Percentiles rank a stretch among this genome's conserved stretches.
Conservation (phyloP, 768 basidiomycete species). For the Cystofilobasidium macerans region DNA sequence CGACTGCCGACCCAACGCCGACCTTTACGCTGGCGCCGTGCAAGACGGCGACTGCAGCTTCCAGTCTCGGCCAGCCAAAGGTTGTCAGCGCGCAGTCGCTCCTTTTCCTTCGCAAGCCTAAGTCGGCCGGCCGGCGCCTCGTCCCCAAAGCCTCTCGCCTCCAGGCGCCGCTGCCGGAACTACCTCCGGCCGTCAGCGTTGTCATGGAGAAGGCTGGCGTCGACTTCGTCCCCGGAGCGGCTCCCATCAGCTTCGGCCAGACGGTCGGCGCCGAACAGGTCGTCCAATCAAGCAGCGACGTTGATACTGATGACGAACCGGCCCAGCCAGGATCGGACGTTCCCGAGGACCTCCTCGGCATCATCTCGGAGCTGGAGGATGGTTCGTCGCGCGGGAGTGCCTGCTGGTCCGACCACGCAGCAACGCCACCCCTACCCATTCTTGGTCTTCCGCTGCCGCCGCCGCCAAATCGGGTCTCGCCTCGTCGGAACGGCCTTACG, state of each 20-base stretch:
- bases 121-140: not conserved
- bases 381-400: not conserved
- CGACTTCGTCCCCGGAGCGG: not conserved
- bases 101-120: not conserved
- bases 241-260: slow-evolving; percentile 3
- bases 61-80: not conserved
- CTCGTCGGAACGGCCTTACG: slow-evolving; percentile 5
- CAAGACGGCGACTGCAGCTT: not conserved
- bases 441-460: not conserved
- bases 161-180: not conserved
- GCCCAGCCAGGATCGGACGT: not conserved
- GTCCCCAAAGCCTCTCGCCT: slow-evolving; percentile 1
- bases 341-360: slow-evolving; percentile 2
- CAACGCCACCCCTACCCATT: not conserved
- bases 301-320: not conserved
- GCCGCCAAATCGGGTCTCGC: slow-evolving; percentile 15
- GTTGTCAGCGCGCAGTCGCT: slow-evolving; percentile 4
- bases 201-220: slow-evolving; percentile 4
- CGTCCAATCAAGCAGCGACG: not conserved
- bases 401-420: not conserved
- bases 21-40: not conserved
- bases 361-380: slow-evolving; percentile 4
- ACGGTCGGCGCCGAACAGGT: slow-evolving; percentile 11
- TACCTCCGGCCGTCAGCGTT: not conserved
- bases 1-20: not conserved